phyloP scores from a whole-genome alignment of 2,329 filamentous ascomycete species.

The Calonectria pteridis region DNA sequence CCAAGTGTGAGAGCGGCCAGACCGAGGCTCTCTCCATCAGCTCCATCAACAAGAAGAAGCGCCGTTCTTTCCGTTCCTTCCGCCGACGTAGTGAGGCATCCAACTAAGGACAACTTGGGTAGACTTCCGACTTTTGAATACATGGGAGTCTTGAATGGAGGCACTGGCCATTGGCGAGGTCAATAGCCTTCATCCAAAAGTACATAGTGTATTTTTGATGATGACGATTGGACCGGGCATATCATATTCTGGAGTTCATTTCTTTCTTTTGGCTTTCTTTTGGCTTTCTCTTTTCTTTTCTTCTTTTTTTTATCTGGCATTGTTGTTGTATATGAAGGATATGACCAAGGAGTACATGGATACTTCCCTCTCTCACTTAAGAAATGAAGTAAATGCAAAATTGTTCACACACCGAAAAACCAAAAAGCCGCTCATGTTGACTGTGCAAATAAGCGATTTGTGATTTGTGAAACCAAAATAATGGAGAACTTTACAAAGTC shows the following conservation, averaged over 20 bases:
- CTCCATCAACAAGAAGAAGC: slow-evolving; percentile 35
- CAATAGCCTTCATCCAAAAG: slow-evolving; percentile 18
- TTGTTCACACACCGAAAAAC: neutral
- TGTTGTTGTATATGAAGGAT: slow-evolving; percentile 24
- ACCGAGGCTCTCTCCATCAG: slow-evolving; percentile 42
- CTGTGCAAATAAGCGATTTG: neutral
- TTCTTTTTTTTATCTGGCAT: slow-evolving; percentile 7
- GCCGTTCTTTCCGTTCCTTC: slow-evolving; percentile 29
- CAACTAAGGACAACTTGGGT: neutral
- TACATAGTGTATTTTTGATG: slow-evolving; percentile 30
- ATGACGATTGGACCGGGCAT: slow-evolving; percentile 8
- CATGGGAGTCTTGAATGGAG: slow-evolving; percentile 11
- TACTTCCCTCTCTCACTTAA: neutral
- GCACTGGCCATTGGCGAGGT: slow-evolving; percentile 12
- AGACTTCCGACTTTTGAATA: slow-evolving; percentile 8
- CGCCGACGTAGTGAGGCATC: slow-evolving; percentile 13
- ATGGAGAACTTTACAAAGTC: neutral
- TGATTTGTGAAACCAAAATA: neutral
- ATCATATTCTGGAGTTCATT: slow-evolving; percentile 26
- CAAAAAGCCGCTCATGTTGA: neutral
- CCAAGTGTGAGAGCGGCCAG: slow-evolving; percentile 57
- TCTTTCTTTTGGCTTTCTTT: neutral
- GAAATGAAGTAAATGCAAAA: slow-evolving; percentile 10
- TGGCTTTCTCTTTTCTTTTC: neutral
- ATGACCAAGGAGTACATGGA: slow-evolving; percentile 9